phyloP scores from a whole-genome alignment of 805 yeast species.

The Groenewaldozyma salmanticensis region DNA sequence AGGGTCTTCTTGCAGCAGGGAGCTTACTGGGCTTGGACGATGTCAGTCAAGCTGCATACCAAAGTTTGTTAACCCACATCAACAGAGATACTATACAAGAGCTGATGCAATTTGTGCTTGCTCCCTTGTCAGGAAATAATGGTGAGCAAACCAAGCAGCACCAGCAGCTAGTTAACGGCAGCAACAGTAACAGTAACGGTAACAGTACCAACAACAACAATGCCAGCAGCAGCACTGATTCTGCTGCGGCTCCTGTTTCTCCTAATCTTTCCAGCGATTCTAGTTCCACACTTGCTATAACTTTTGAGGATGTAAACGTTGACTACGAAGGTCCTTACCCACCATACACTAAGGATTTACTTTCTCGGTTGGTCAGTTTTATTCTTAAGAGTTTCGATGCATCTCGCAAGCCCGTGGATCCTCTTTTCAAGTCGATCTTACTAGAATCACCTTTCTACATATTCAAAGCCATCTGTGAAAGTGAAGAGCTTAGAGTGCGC shows the following conservation, averaged over 20 bases:
- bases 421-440: slow-evolving; percentile 13
- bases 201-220: not conserved
- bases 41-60: slow-evolving; percentile 20
- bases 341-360: slow-evolving; percentile 20
- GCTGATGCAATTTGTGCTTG: slow-evolving; percentile 20
- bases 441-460: slow-evolving; percentile 21
- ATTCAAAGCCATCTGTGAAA: slow-evolving; percentile 23
- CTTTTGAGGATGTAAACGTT: slow-evolving; percentile 10
- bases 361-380: slow-evolving; percentile 16
- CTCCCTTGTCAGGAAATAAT: slow-evolving; percentile 1
- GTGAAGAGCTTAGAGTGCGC: slow-evolving; percentile 17
- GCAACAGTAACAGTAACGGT: not conserved
- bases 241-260: not conserved
- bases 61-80: slow-evolving; percentile 11
- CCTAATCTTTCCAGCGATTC: not conserved
- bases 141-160: not conserved
- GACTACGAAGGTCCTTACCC: slow-evolving; percentile 25
- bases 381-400: slow-evolving; percentile 14
- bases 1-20: slow-evolving; percentile 25
- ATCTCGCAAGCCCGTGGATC: slow-evolving; percentile 10
- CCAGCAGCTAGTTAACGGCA: not conserved
- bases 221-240: not conserved
- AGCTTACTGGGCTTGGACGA: slow-evolving; percentile 20
- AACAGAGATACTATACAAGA: slow-evolving; percentile 15
- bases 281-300: not conserved